Percentiles rank a stretch among this genome's conserved stretches.
phyloP scores from a whole-genome alignment of 768 basidiomycete genomes.

The Suillus ampliporus region DNA sequence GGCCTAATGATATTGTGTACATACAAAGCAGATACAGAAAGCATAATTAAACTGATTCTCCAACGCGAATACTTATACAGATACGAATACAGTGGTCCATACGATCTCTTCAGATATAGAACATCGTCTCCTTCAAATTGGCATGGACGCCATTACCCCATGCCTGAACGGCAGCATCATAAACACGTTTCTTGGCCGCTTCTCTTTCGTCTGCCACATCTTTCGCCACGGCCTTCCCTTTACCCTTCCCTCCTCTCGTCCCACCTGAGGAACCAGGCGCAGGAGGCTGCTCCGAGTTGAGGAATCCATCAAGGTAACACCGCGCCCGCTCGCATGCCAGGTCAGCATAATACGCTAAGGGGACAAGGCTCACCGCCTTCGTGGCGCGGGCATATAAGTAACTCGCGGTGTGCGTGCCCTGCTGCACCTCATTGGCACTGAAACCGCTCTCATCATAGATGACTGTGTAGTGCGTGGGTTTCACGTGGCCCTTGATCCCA shows the following conservation, averaged over 20 bases:
- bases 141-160: conserved; percentile 66
- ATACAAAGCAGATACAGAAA: too few relatives aligned
- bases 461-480: conserved; percentile 79
- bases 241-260: neutral
- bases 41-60: too few relatives aligned
- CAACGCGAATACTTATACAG: neutral
- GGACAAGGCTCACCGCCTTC: conserved; percentile 80
- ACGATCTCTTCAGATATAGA: conserved; percentile 59
- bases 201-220: neutral
- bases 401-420: conserved; percentile 68
- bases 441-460: conserved; percentile 78
- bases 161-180: conserved; percentile 25
- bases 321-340: conserved; percentile 82
- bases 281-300: neutral
- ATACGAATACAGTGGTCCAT: neutral
- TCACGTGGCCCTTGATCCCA: conserved; percentile 72
- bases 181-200: conserved; percentile 26
- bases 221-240: neutral
- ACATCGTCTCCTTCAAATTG: conserved; percentile 70
- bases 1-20: too few relatives aligned
- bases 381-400: conserved; percentile 86
- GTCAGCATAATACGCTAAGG: conserved; percentile 83
- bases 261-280: neutral
- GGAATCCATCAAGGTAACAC: conserved; percentile 48
- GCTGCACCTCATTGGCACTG: conserved; percentile 72